Base-by-base conservation (phyloP, 306 rosid genomes). In the Casuarina glauca region DNA sequence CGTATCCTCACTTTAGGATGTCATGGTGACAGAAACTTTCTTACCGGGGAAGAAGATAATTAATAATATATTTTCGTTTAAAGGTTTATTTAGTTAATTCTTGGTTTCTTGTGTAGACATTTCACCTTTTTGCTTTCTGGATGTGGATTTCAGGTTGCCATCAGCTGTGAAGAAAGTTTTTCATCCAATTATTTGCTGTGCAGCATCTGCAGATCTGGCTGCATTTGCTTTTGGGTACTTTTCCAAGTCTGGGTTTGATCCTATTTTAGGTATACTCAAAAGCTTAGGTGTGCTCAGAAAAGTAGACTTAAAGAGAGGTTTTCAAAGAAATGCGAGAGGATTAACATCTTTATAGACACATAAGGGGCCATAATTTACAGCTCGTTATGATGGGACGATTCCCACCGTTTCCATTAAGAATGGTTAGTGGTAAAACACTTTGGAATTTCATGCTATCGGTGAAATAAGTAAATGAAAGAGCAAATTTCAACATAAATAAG, bases 141-240 rank as follows among this genome's bases (percentile, higher is more conserved):
- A 57, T 45, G 4, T 70, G 66, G 53, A 57, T 84, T 84, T 36
- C 88, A 95, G 98, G 58, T 86, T 92, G 78, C 97, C 98, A 45
- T 82, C 97, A 64, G 76, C 5, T 48, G 84, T 92, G 83, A 95
- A 88, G 85, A 92, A 83, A 69, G 91, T 92, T 78, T 95, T 95
- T 80, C 98, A 95, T 87, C 98, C 97, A 54, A 95, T 95, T 72
- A 85, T 95, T 78, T 92, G 97, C 81, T 95, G 98, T 78, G 86
- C 98, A 15, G 74, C 85, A 45, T 90, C 97, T 51, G 95, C 98
- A n/a, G 98, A 82, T 71, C 70, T 95, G 68, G 78, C 92, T 78
- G 98, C 98, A 67, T 79, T 81, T 48, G 92, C 96, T 76, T 95
- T 80, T 69, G 97, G 92, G 44, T 88, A 87, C 80, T 35, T 95